A percentile compares a stretch with the other conserved stretches of the same genome.
Conservation (phyloP, 768 basidiomycete genomes). For the Phanerochaete carnosa region DNA sequence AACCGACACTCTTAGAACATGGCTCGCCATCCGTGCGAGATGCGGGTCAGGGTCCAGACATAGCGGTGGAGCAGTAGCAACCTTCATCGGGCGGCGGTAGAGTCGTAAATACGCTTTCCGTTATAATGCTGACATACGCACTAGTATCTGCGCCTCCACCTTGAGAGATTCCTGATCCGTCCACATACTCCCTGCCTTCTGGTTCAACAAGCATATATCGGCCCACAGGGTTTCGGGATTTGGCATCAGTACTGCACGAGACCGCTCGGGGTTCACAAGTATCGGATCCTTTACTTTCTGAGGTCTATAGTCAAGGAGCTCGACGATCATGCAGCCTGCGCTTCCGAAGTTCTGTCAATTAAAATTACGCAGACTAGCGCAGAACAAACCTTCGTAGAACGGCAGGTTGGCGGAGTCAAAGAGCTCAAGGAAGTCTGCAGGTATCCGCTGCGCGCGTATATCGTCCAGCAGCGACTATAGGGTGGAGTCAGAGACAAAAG, state of each 20-base stretch:
- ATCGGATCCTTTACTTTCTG: constrained; percentile 53
- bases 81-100: constrained; percentile 36
- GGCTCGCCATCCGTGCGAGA: constrained; percentile 72
- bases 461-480: constrained; percentile 76
- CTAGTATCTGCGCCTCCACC: constrained; percentile 70
- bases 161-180: constrained; percentile 72
- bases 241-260: constrained; percentile 74
- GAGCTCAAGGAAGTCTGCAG: constrained; percentile 79
- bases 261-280: constrained; percentile 55
- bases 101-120: not conserved
- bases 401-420: constrained; percentile 72
- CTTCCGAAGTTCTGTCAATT: not conserved
- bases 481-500: constrained; percentile 3
- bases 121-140: constrained; percentile 31
- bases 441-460: constrained; percentile 78
- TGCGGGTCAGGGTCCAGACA: constrained; percentile 81
- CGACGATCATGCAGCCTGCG: constrained; percentile 81
- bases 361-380: not conserved
- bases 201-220: constrained; percentile 70
- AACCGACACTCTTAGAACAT: constrained; percentile 66
- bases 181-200: constrained; percentile 55
- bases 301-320: constrained; percentile 74
- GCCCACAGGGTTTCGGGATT: constrained; percentile 77
- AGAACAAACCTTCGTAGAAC: constrained; percentile 74
- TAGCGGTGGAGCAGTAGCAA: constrained; percentile 70